Evolutionary conservation across 1,139 yeast genomes (phyloP).

Genomic region (Taphrina populina): DNA sequence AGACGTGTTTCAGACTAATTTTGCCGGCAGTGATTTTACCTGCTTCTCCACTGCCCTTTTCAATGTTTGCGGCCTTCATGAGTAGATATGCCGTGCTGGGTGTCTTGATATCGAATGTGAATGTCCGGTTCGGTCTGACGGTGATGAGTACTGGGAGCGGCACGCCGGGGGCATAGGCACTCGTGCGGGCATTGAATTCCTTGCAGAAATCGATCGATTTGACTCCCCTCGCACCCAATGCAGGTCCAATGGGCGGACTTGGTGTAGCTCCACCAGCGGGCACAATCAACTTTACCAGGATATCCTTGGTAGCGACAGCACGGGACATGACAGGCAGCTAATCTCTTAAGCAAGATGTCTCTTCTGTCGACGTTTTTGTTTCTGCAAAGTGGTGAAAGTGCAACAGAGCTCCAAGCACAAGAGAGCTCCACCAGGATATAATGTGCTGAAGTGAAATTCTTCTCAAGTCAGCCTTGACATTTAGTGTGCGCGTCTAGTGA

Average conservation of each 20-base stretch:
- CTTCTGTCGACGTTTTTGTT: too few species aligned
- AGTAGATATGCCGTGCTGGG: slow-evolving; percentile 91
- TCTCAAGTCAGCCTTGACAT: too few species aligned
- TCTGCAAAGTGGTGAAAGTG: too few species aligned
- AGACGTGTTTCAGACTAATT: slow-evolving; percentile 80
- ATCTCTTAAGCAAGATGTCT: too few species aligned
- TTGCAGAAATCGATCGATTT: slow-evolving; percentile 98
- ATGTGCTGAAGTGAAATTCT: too few species aligned
- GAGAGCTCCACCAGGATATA: too few species aligned
- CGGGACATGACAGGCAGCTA: too few species aligned
- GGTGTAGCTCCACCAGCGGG: slow-evolving; percentile 99
- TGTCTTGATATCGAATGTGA: slow-evolving; percentile 79
- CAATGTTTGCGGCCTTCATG: slow-evolving; percentile 77
- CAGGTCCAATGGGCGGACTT: slow-evolving; percentile 99
- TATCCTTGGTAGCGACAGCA: slow-evolving; percentile 44
- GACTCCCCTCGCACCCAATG: slow-evolving; percentile 96
- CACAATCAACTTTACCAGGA: slow-evolving; percentile 81
- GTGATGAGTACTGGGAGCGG: slow-evolving; percentile 86
- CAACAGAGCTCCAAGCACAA: too few species aligned
- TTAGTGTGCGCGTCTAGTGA: too few species aligned
- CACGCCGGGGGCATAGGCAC: slow-evolving; percentile 75
- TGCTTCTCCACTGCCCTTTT: slow-evolving; percentile 64
- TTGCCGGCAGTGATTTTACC: slow-evolving; percentile 61
- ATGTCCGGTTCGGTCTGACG: slow-evolving; percentile 89
- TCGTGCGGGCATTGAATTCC: slow-evolving; percentile 96